phyloP scores from a whole-genome alignment of 2,329 filamentous ascomycete species.

The Cladobotryum mycophilum region DNA sequence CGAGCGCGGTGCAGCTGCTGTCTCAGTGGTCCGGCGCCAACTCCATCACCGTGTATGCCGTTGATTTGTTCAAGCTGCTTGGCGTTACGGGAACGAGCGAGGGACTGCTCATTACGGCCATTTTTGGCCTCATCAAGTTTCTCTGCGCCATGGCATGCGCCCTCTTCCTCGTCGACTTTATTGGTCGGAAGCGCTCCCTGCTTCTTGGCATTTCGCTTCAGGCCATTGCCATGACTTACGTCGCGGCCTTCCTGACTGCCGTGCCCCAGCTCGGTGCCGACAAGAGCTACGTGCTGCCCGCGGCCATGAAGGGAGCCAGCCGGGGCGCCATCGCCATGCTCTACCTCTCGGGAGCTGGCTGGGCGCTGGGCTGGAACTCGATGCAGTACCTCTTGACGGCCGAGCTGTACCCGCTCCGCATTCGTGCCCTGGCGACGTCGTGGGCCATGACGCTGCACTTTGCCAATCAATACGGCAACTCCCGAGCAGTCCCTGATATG shows the following conservation, averaged over 20 bases:
- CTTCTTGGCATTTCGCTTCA: conserved; percentile 56
- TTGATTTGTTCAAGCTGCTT: conserved; percentile 65
- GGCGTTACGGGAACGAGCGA: conserved; percentile 63
- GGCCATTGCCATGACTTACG: conserved; percentile 54
- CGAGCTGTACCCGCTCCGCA: conserved; percentile 69
- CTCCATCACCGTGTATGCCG: conserved; percentile 70
- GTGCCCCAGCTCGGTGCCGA: conserved; percentile 52
- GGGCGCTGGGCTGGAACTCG: conserved; percentile 67
- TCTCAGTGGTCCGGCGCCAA: conserved; percentile 69
- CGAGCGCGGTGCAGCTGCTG: conserved; percentile 62
- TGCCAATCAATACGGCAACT: conserved; percentile 71
- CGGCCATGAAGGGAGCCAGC: conserved; percentile 47
- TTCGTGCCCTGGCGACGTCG: conserved; percentile 64
- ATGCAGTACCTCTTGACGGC: conserved; percentile 76
- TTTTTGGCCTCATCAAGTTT: conserved; percentile 73
- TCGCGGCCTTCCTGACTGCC: conserved; percentile 56
- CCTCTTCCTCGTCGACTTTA: conserved; percentile 71
- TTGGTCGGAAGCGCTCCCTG: conserved; percentile 65
- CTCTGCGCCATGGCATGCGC: conserved; percentile 61
- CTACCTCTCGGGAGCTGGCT: conserved; percentile 61
- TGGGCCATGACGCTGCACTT: conserved; percentile 76
- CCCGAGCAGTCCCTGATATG: conserved; percentile 69
- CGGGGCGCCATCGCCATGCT: conserved; percentile 68
- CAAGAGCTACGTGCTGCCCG: conserved; percentile 41
- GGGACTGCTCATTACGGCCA: conserved; percentile 64